Evolutionary conservation across 1,139 yeast species (phyloP).

Genomic region (Blastobotrys aristatus): DNA sequence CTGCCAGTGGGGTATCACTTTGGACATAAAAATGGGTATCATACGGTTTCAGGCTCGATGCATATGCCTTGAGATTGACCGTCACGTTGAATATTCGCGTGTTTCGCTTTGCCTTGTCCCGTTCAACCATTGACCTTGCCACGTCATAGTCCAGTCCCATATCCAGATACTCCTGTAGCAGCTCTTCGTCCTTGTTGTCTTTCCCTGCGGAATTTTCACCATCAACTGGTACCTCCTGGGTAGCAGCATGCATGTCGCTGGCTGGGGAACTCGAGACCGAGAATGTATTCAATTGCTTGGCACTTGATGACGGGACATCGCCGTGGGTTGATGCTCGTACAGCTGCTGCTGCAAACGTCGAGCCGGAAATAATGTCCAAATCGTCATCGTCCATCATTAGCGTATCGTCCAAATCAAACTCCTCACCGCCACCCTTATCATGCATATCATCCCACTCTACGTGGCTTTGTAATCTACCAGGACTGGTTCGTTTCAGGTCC

Average conservation of each 20-base stretch:
- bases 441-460: background rate
- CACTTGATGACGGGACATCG: background rate
- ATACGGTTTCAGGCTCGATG: conserved; percentile 8
- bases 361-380: background rate
- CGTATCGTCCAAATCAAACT: conserved; percentile 1
- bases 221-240: too few relatives aligned
- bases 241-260: too few relatives aligned
- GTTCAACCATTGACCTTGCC: conserved; percentile 1
- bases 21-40: conserved; percentile 9
- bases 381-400: conserved; percentile 9
- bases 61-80: conserved; percentile 2
- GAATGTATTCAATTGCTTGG: background rate
- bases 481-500: too few relatives aligned
- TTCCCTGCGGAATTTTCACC: background rate
- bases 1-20: conserved; percentile 11
- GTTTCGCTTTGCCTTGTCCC: background rate
- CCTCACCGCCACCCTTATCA: background rate
- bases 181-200: background rate
- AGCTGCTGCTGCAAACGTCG: background rate
- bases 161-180: conserved; percentile 2
- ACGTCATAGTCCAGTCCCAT: conserved; percentile 4
- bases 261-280: too few relatives aligned
- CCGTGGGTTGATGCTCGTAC: background rate
- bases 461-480: too few relatives aligned
- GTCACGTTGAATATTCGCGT: conserved; percentile 4